Conservation (phyloP, 1,284 basidiomycete species). For the Phellinidium pouzarii region DNA sequence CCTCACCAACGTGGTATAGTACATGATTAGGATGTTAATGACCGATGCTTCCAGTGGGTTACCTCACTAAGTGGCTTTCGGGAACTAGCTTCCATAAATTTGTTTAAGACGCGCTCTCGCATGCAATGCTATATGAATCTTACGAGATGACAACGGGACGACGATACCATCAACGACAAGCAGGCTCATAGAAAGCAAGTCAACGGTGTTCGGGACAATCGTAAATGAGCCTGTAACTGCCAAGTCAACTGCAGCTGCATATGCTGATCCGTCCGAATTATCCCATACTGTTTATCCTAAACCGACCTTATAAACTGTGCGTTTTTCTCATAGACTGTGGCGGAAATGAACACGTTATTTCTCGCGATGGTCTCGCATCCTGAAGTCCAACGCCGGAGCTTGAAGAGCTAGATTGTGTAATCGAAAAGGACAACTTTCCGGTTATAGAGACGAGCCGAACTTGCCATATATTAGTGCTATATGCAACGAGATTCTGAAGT, state of each 20-base stretch:
- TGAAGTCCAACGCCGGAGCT: too few species aligned
- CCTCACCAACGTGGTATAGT: constrained; percentile 18
- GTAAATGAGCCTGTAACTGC: constrained; percentile 11
- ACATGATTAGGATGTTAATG: neutral
- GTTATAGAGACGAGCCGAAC: too few species aligned
- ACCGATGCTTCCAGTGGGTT: constrained; percentile 15
- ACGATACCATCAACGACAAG: constrained; percentile 13
- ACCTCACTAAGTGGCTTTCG: constrained; percentile 21
- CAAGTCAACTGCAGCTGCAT: constrained; percentile 6
- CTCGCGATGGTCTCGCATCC: too few species aligned
- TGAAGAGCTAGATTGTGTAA: too few species aligned
- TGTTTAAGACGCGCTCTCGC: constrained; percentile 3
- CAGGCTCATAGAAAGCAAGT: constrained; percentile 8
- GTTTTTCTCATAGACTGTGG: too few species aligned
- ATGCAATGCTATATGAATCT: constrained; percentile 3
- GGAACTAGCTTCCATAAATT: constrained; percentile 17
- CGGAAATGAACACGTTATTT: too few species aligned
- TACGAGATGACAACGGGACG: constrained; percentile 7
- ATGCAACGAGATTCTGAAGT: too few species aligned
- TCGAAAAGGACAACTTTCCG: too few species aligned
- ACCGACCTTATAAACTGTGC: too few species aligned
- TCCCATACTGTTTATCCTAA: too few species aligned
- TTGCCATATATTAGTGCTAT: too few species aligned
- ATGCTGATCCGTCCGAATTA: neutral
- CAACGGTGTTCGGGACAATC: neutral